Base-by-base conservation (phyloP, 2,329 filamentous ascomycete genomes). In the Berkeleyomyces rouxiae region DNA sequence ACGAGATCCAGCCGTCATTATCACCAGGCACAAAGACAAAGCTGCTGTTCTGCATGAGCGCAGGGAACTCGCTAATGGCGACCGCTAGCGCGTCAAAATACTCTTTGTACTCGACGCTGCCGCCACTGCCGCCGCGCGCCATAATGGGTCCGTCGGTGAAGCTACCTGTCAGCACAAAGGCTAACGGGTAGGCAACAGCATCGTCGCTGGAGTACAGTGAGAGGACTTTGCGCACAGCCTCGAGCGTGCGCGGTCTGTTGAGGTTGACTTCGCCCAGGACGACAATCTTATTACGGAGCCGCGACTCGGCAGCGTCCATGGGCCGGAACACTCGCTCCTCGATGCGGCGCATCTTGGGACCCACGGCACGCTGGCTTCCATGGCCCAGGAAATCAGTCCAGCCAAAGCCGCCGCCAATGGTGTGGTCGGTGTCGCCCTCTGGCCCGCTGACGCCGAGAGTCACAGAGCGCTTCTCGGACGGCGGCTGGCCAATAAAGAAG, bases 361-460 rank as follows among this genome's bases (percentile, higher is more conserved):
- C 91, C 0, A 86, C 82, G 5, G 90, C 90, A 55, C 90, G 85
- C 72, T 96, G 90, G 69, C 90, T 95, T 43, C 92, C 92, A 0
- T 93, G 82, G 4, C 92, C 93, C 1, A 97, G 78, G 70, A 97
- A 99, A 72, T 97, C 93, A 61, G 96, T 90, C 91, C 93, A 99
- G 51, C 93, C 93, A 70, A 97, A 96, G 0, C 88, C 89, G 64
- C 88, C 88, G 37, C 85, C 86, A 49, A 87, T 82, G 46, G 82
- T 84, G 65, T 82, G 77, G 64, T 82, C 80, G 23, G 76, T 74
- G 9, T 79, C 78, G n/a, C 78, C 77, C 31, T 84, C 81, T 1
- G 75, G 78, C 13, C 78, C 80, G 62, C 78, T 82, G 59, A 87
- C 82, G 7, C 91, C 91, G 3, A 96, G 77, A 0, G 90, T 93